phyloP scores from a whole-genome alignment of 1,139 yeast genomes.

The Geotrichum bryndzae region DNA sequence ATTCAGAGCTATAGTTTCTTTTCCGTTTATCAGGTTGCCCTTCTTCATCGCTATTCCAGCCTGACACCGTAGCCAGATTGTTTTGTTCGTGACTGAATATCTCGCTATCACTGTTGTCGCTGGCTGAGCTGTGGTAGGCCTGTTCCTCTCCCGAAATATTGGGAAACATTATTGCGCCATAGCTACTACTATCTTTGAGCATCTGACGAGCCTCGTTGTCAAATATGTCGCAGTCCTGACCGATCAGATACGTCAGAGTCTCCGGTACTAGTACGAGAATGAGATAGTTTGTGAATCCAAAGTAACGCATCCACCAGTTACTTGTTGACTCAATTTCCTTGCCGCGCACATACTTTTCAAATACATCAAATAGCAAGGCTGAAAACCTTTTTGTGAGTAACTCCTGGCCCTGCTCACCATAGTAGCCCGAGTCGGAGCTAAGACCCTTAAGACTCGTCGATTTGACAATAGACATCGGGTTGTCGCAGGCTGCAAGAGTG shows the following conservation, averaged over 20 bases:
- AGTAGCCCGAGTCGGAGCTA: conserved; percentile 7
- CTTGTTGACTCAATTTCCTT: background rate
- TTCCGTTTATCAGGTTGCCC: background rate
- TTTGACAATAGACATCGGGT: conserved; percentile 3
- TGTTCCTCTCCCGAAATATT: background rate
- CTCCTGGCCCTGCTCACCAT: conserved; percentile 7
- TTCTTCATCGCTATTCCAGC: background rate
- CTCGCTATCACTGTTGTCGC: background rate
- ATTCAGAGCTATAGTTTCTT: background rate
- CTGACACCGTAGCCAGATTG: background rate
- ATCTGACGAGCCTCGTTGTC: conserved; percentile 5
- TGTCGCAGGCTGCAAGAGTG: background rate
- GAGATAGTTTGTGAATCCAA: conserved; percentile 12
- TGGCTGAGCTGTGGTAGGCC: background rate
- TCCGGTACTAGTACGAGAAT: conserved; percentile 9
- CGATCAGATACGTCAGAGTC: conserved; percentile 1
- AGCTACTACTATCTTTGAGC: conserved; percentile 8
- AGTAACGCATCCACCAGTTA: conserved; percentile 10
- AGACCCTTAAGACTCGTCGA: conserved; percentile 1
- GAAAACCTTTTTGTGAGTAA: background rate
- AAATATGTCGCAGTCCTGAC: background rate
- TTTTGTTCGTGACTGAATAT: background rate
- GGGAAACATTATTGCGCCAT: conserved; percentile 7
- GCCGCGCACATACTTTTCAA: background rate
- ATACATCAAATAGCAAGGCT: background rate